phyloP scores from a whole-genome alignment of 441 rosid genomes.

The Monsonia emarginata region DNA sequence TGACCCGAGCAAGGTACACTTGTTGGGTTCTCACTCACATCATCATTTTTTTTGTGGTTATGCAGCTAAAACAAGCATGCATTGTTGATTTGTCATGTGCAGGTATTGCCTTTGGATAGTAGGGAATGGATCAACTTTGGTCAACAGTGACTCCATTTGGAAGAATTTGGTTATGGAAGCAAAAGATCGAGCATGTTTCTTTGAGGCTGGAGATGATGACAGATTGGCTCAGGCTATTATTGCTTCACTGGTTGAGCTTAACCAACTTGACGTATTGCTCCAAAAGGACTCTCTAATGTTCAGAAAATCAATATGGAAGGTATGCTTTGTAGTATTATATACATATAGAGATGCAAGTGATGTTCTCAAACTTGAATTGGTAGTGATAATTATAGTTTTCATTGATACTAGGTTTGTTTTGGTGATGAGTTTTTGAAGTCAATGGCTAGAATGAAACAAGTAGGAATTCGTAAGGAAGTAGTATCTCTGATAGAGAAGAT shows the following conservation, averaged over 20 bases:
- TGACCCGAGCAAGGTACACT: constrained; percentile 33
- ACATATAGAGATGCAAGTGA: too few species aligned
- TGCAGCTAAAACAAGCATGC: not conserved
- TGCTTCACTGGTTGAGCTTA: constrained; percentile 27
- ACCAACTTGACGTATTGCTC: constrained; percentile 23
- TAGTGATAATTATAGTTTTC: not conserved
- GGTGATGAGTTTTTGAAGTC: not conserved
- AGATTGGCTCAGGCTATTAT: constrained; percentile 27
- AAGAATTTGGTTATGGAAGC: constrained; percentile 22
- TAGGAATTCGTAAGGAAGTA: not conserved
- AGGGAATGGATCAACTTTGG: constrained; percentile 26
- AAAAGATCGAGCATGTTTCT: constrained; percentile 36
- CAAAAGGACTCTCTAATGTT: constrained; percentile 1
- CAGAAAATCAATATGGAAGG: constrained; percentile 34
- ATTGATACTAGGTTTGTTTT: not conserved
- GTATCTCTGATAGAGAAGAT: not conserved
- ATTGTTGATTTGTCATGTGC: not conserved
- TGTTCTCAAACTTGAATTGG: too few species aligned
- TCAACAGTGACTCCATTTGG: constrained; percentile 25
- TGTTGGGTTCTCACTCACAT: not conserved
- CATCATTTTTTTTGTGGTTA: not conserved
- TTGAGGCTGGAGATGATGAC: constrained; percentile 28
- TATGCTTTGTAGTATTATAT: constrained; percentile 1
- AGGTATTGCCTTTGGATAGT: constrained; percentile 36
- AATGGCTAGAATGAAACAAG: not conserved